These are phyloP conservation scores for Leccinum incarnatum DNA, from an alignment of 768 basidiomycete species.

Conservation along the genomic window DNA sequence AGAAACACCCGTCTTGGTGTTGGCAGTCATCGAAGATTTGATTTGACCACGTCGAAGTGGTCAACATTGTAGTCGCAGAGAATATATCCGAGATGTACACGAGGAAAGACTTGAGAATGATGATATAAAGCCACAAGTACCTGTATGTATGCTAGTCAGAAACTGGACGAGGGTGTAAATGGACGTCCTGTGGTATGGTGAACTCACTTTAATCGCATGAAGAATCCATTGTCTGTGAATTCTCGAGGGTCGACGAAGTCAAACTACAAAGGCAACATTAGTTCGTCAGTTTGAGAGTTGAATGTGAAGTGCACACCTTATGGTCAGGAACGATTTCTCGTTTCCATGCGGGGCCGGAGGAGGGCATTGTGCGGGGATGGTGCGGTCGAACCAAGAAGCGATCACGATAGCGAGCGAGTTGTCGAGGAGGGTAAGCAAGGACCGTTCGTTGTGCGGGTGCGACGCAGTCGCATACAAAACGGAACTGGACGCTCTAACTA, in stretches of 20 bases:
- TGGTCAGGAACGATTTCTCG: slow-evolving; percentile 96
- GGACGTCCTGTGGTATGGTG: neutral
- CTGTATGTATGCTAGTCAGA: slow-evolving; percentile 39
- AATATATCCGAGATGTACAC: slow-evolving; percentile 98
- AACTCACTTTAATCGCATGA: slow-evolving; percentile 81
- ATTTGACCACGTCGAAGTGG: slow-evolving; percentile 86
- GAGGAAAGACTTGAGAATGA: slow-evolving; percentile 92
- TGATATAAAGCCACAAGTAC: slow-evolving; percentile 90
- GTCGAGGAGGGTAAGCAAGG: slow-evolving; percentile 22
- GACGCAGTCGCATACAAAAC: slow-evolving; percentile 36
- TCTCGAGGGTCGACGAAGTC: slow-evolving; percentile 95
- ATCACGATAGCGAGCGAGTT: slow-evolving; percentile 24
- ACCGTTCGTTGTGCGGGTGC: slow-evolving; percentile 26
- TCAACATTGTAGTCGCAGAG: slow-evolving; percentile 95
- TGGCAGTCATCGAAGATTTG: slow-evolving; percentile 82
- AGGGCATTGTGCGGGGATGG: slow-evolving; percentile 19
- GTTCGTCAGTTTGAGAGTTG: neutral
- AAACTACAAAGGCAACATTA: slow-evolving; percentile 53
- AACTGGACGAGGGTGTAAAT: neutral
- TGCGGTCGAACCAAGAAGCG: slow-evolving; percentile 14
- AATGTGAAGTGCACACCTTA: slow-evolving; percentile 57
- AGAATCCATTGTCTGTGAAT: slow-evolving; percentile 83
- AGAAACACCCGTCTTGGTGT: slow-evolving; percentile 64
- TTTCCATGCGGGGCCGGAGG: slow-evolving; percentile 86
- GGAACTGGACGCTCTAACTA: slow-evolving; percentile 11